A percentile compares a stretch with the other conserved stretches of the same genome.
Conservation (phyloP, 2,329 filamentous ascomycete species). For the Beauveria rudraprayagi region DNA sequence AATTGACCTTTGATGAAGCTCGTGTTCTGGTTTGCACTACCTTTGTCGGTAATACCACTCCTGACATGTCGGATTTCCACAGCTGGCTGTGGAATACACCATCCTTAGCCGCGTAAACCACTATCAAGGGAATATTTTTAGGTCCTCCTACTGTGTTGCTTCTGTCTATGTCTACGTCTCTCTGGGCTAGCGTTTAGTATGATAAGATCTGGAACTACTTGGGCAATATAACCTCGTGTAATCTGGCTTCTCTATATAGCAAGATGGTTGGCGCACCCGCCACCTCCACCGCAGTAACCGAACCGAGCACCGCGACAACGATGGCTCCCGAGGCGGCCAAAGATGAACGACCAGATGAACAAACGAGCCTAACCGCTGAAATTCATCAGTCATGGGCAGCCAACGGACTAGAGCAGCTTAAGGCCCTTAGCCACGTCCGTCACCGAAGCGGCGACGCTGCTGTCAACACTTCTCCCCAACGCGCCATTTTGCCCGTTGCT, state of each 20-base stretch:
- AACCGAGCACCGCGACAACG: neutral
- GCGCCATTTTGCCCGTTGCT: constrained; percentile 5
- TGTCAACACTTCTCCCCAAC: constrained; percentile 6
- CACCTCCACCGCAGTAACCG: neutral
- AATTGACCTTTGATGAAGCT: constrained; percentile 53
- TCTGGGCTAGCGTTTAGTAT: constrained; percentile 58
- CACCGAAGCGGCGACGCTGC: constrained; percentile 39
- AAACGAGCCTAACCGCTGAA: constrained; percentile 19
- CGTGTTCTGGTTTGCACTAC: constrained; percentile 58
- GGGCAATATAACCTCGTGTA: constrained; percentile 58
- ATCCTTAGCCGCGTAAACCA: constrained; percentile 47
- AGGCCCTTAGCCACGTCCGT: constrained; percentile 55
- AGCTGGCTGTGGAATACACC: constrained; percentile 56
- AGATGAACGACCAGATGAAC: neutral
- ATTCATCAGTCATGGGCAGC: neutral
- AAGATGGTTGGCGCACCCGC: constrained; percentile 39
- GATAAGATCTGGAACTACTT: constrained; percentile 60
- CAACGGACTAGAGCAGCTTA: constrained; percentile 45
- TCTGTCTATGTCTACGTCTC: constrained; percentile 55
- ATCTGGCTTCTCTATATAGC: constrained; percentile 58
- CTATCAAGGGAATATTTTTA: constrained; percentile 60
- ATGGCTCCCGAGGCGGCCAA: neutral
- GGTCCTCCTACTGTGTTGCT: constrained; percentile 58
- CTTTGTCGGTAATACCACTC: constrained; percentile 56
- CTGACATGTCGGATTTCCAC: constrained; percentile 58